phyloP scores from a whole-genome alignment of 306 rosid species.

The Amphicarpaea edgeworthii region DNA sequence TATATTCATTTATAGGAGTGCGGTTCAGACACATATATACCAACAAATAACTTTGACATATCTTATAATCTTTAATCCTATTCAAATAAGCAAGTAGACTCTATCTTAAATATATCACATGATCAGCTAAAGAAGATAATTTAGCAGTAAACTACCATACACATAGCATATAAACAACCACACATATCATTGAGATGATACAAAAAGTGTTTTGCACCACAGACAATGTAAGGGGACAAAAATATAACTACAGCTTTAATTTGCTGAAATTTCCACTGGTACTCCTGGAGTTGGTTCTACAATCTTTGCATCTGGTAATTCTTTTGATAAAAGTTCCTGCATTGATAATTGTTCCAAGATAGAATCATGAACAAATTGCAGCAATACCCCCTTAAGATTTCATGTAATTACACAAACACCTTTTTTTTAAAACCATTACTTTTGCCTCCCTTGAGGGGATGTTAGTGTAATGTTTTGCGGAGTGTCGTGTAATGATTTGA shows the following conservation, averaged over 20 bases:
- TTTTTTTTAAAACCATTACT: too few species aligned
- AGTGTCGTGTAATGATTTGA: too few species aligned
- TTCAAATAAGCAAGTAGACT: neutral
- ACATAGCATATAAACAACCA: neutral
- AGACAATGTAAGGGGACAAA: neutral
- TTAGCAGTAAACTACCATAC: too few species aligned
- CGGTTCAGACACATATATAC: conserved; percentile 1
- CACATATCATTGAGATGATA: neutral
- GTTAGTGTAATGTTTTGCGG: too few species aligned
- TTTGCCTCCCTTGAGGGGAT: too few species aligned
- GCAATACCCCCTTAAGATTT: too few species aligned
- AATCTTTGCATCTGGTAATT: conserved; percentile 67
- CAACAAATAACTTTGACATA: neutral
- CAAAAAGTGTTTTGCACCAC: neutral
- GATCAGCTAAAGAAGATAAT: too few species aligned
- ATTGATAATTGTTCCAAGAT: conserved; percentile 47
- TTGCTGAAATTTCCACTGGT: conserved; percentile 62
- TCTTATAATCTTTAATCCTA: neutral
- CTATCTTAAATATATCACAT: neutral
- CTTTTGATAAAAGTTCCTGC: conserved; percentile 85
- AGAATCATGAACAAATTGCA: too few species aligned
- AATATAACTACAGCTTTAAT: conserved; percentile 35
- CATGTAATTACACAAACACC: too few species aligned
- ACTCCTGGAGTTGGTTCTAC: conserved; percentile 75
- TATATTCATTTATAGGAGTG: too few species aligned